Evolutionary conservation across 2,329 filamentous ascomycete species (phyloP), one percentile per base, ranked within the genome.

Genomic region (Chaetomium globosum): DNA sequence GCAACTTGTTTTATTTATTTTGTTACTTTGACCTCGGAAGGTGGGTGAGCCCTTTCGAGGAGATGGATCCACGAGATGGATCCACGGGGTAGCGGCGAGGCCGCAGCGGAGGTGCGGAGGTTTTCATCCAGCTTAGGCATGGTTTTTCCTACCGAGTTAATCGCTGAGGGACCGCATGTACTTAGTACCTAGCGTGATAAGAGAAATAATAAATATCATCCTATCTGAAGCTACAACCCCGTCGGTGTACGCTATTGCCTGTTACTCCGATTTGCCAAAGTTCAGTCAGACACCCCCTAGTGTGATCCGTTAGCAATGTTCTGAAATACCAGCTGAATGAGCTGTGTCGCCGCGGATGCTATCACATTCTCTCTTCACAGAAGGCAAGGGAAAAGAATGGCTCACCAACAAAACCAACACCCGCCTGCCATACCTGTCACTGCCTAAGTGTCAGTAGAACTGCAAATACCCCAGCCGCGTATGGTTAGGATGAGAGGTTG

Each of bases 281-380:
- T 21, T 66, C 56, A 23, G 65, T 61, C 65, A 64, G 31, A n/a
- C 64, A 66, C 48, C 64, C 64, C 64, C 56, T 59, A 8, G 26
- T 12, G n/a, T 19, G 30, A 3, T 23, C 4, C 10, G 26, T 59
- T 46, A 59, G 30, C 56, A 48, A 48, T 5, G 36, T 13, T 19
- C 36, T 43, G 8, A 19, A 43, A 16, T 6, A 10, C 36, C 8
- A 10, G 12, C 12, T 10, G 6, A 16, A 19, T 43, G 10, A 19
- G 10, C 12, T 43, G 12, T 43, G 4, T 43, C 12, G 12, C 16
- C 16, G 36, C 36, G 12, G 10, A 31, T 7, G 9, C 12, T 19
- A 19, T 43, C 10, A 43, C 10, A 43, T 4, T 54, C 13, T 30
- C 19, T n/a, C 10, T 6, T 16, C 12, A 13, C 23, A 31, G 5